These are phyloP conservation scores for Elongisporangium anandrum DNA, from an alignment of 352 stramenopile species.

Conservation along the genomic window DNA sequence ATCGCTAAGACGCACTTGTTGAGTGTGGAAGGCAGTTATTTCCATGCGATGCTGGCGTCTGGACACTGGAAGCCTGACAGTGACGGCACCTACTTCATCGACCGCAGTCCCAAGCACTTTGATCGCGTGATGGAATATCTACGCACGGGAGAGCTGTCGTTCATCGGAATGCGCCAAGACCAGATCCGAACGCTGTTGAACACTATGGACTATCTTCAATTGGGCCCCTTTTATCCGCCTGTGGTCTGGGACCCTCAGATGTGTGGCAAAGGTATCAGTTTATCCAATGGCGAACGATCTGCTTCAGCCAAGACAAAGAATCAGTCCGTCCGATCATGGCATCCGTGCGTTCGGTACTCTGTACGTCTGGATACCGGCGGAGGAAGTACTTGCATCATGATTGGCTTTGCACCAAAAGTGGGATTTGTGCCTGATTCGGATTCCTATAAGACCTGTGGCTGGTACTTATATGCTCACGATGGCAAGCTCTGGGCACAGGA, in stretches of 20 bases:
- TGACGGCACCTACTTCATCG: not conserved
- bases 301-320: not conserved
- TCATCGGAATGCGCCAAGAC: not conserved
- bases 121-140: not conserved
- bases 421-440: not conserved
- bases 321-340: not conserved
- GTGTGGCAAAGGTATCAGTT: not conserved
- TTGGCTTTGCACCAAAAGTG: not conserved
- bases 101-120: slow-evolving; percentile 1
- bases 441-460: not conserved
- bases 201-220: not conserved
- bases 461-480: not conserved
- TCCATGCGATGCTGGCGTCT: slow-evolving; percentile 2
- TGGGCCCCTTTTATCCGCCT: not conserved
- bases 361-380: not conserved
- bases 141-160: not conserved
- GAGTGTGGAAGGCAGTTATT: slow-evolving; percentile 10
- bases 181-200: not conserved
- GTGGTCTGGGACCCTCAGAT: not conserved
- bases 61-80: not conserved
- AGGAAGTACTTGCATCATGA: not conserved
- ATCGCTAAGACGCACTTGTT: slow-evolving; percentile 8
- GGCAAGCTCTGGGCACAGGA: not conserved
- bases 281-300: not conserved
- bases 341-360: not conserved